These are phyloP conservation scores for Ceratobasidium sp. DNA, from an alignment of 1,284 basidiomycete genomes.

Conservation along the genomic window DNA sequence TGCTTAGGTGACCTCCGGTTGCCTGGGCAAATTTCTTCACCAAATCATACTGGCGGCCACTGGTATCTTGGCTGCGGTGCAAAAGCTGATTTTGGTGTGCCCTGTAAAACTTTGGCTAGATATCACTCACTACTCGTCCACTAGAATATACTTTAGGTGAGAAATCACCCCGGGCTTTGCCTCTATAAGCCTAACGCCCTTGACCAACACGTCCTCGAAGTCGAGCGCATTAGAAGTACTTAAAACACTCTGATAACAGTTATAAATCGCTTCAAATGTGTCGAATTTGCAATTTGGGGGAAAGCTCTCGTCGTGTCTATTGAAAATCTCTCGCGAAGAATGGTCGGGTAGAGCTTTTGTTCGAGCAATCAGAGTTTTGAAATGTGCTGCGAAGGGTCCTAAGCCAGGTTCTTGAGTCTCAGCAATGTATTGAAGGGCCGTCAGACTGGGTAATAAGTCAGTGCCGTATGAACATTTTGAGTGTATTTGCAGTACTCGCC, in stretches of 20 bases:
- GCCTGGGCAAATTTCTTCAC: slow-evolving; percentile 74
- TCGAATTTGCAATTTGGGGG: too few relatives aligned
- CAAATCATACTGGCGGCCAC: slow-evolving; percentile 84
- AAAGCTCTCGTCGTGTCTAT: too few relatives aligned
- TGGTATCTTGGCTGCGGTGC: slow-evolving; percentile 80
- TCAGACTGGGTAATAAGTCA: too few relatives aligned
- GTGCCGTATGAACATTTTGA: too few relatives aligned
- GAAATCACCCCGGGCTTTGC: slow-evolving; percentile 63
- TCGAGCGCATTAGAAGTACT: slow-evolving; percentile 73
- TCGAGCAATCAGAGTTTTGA: too few relatives aligned
- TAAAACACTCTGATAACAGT: slow-evolving; percentile 45
- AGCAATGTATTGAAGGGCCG: too few relatives aligned
- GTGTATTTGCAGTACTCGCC: too few relatives aligned
- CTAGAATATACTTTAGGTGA: slow-evolving; percentile 83
- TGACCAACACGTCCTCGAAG: slow-evolving; percentile 88
- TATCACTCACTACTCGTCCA: slow-evolving; percentile 84
- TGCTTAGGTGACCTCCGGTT: slow-evolving; percentile 52
- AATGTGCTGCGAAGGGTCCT: too few relatives aligned
- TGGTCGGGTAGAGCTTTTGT: too few relatives aligned
- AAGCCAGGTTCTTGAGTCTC: too few relatives aligned
- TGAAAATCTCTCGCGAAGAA: too few relatives aligned
- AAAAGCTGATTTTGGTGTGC: not conserved
- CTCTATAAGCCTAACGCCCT: slow-evolving; percentile 77
- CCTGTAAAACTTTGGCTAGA: not conserved
- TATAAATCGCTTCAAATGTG: too few relatives aligned